These are phyloP conservation scores for Aspergillus sp. DNA, from an alignment of 2,329 filamentous ascomycete species.

Conservation along the genomic window DNA sequence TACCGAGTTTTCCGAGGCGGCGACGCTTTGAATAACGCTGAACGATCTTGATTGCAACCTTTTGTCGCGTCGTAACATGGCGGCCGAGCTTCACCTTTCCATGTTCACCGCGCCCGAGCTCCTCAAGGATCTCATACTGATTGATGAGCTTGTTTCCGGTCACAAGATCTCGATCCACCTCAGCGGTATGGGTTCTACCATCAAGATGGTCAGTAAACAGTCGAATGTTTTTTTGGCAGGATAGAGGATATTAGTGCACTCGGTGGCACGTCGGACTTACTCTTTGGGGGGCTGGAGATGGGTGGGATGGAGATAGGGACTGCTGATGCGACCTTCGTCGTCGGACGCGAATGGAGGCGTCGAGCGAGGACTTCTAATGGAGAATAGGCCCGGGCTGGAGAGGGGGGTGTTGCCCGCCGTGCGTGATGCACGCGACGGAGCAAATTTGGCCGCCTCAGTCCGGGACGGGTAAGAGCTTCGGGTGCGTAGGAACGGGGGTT, in stretches of 20 bases:
- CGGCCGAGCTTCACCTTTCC: conserved; percentile 96
- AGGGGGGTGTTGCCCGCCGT: conserved; percentile 52
- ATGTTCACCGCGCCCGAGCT: conserved; percentile 92
- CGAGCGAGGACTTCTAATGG: conserved; percentile 35
- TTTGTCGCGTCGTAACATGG: conserved; percentile 71
- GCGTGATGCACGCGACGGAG: conserved; percentile 34
- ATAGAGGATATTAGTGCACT: neutral
- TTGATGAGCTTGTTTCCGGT: conserved; percentile 97
- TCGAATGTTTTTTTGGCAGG: neutral
- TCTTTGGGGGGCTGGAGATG: conserved; percentile 75
- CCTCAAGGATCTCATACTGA: conserved; percentile 94
- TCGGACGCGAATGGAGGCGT: conserved; percentile 39
- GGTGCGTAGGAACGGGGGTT: conserved; percentile 42
- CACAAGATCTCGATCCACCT: conserved; percentile 83
- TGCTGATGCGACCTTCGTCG: conserved; percentile 47
- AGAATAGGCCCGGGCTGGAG: conserved; percentile 51
- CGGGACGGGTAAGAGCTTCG: conserved; percentile 49
- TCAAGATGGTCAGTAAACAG: conserved; percentile 9
- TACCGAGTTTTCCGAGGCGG: conserved; percentile 75
- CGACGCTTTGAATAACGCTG: conserved; percentile 92
- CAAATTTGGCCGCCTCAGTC: conserved; percentile 26
- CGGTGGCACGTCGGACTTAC: conserved; percentile 51
- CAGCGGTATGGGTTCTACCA: conserved; percentile 78
- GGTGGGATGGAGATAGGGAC: conserved; percentile 68
- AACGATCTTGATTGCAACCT: conserved; percentile 98